Conservation (phyloP, 1,284 basidiomycete species). For the Inonotus obliquus region DNA sequence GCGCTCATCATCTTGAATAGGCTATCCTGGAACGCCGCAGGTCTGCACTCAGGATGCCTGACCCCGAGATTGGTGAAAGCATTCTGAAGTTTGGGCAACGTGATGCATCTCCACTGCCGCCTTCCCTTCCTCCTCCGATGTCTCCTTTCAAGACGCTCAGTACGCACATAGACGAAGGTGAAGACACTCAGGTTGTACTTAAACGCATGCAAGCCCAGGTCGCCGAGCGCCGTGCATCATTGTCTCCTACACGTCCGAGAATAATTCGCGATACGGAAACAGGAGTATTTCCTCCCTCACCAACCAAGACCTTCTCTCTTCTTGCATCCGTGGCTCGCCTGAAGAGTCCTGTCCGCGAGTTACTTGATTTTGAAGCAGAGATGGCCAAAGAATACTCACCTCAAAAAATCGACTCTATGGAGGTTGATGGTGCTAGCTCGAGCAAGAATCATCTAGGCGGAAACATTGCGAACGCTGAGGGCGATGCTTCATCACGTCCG, state of each 20-base stretch:
- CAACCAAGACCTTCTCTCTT: slow-evolving; percentile 28
- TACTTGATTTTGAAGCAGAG: slow-evolving; percentile 12
- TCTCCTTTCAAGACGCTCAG: slow-evolving; percentile 23
- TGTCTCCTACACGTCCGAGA: slow-evolving; percentile 7
- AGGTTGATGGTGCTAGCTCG: slow-evolving; percentile 6
- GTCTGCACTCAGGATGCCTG: slow-evolving; percentile 48
- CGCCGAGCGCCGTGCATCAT: slow-evolving; percentile 7
- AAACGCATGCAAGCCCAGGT: slow-evolving; percentile 15
- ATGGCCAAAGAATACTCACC: slow-evolving; percentile 9
- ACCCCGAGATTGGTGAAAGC: slow-evolving; percentile 48
- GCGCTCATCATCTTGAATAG: slow-evolving; percentile 26
- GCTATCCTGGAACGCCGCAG: slow-evolving; percentile 56
- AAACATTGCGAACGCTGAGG: slow-evolving; percentile 5
- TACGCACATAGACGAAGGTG: slow-evolving; percentile 23
- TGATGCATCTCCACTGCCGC: slow-evolving; percentile 23
- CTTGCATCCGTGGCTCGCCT: slow-evolving; percentile 24
- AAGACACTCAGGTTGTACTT: slow-evolving; percentile 15
- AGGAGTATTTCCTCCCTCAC: slow-evolving; percentile 19
- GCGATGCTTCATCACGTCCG: too few relatives aligned
- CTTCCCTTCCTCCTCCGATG: slow-evolving; percentile 15
- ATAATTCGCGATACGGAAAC: background rate
- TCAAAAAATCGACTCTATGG: slow-evolving; percentile 3
- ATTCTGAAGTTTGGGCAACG: slow-evolving; percentile 38
- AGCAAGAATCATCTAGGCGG: slow-evolving; percentile 17
- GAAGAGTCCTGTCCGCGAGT: background rate